Conservation (phyloP, 208 protist species). For the Leishmania mexicana region DNA sequence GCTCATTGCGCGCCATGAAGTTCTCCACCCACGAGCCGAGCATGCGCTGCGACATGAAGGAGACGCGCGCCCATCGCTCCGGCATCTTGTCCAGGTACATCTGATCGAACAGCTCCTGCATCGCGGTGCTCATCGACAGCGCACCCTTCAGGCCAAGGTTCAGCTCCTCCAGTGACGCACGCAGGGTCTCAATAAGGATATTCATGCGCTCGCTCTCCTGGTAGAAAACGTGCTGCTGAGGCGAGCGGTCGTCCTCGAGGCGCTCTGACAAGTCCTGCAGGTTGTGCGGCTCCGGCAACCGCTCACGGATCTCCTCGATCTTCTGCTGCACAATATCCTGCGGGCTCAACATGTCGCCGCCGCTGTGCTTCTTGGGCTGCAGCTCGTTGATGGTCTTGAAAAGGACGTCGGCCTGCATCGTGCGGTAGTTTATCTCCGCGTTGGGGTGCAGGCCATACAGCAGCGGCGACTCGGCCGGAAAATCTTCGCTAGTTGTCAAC, state of each 20-base stretch:
- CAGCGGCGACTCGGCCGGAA: constrained; percentile 95
- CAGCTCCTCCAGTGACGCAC: constrained; percentile 95
- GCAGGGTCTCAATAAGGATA: constrained; percentile 92
- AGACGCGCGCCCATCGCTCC: constrained; percentile 93
- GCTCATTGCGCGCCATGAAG: constrained; percentile 94
- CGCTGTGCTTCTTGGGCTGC: constrained; percentile 92
- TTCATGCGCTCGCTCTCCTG: constrained; percentile 99
- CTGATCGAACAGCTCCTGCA: constrained; percentile 94
- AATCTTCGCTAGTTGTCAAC: constrained; percentile 87
- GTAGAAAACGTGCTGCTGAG: constrained; percentile 98
- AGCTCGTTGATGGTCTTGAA: constrained; percentile 98
- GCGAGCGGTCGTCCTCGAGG: constrained; percentile 96
- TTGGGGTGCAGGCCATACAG: constrained; percentile 99
- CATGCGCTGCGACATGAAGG: constrained; percentile 96
- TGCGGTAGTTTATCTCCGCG: constrained; percentile 99
- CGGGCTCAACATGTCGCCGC: constrained; percentile 85
- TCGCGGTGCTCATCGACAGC: constrained; percentile 93
- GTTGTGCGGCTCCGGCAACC: constrained; percentile 92
- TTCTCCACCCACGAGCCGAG: constrained; percentile 97
- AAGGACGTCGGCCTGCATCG: constrained; percentile 94
- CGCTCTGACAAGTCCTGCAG: constrained; percentile 92
- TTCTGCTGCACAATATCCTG: constrained; percentile 93
- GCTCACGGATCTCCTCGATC: constrained; percentile 92
- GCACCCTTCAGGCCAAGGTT: constrained; percentile 95
- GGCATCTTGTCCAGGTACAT: constrained; percentile 95